Evolutionary conservation across 2,329 filamentous ascomycete genomes (phyloP).

Genomic region (Plectosphaerella plurivora): DNA sequence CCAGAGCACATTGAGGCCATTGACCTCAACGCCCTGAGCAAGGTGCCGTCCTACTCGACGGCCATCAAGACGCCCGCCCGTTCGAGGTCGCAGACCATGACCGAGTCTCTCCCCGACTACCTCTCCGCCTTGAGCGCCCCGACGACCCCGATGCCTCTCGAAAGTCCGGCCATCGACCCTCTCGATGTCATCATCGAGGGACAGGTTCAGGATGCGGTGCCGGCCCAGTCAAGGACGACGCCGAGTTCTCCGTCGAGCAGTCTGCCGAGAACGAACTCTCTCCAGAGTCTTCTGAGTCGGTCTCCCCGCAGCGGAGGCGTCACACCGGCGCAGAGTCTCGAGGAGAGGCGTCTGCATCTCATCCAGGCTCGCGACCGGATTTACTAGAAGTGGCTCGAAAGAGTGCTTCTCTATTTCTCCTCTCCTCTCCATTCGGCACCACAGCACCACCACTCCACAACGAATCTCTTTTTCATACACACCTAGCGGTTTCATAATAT

Average conservation of each 20-base stretch:
- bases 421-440: too few species aligned
- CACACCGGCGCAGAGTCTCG: conserved; percentile 7
- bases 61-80: conserved; percentile 63
- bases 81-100: conserved; percentile 43
- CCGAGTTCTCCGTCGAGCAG: neutral
- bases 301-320: conserved; percentile 5
- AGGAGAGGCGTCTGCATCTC: conserved; percentile 25
- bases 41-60: conserved; percentile 74
- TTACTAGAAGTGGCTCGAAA: conserved; percentile 9
- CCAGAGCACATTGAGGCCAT: conserved; percentile 52
- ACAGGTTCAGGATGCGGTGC: neutral
- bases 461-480: too few species aligned
- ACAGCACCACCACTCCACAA: too few species aligned
- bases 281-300: neutral
- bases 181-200: conserved; percentile 23
- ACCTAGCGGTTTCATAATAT: too few species aligned
- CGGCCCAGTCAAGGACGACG: neutral
- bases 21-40: conserved; percentile 62
- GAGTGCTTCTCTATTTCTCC: too few species aligned
- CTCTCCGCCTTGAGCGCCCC: conserved; percentile 54
- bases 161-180: conserved; percentile 16
- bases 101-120: conserved; percentile 60
- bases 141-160: conserved; percentile 36
- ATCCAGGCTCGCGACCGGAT: conserved; percentile 30
- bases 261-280: neutral